A percentile compares a stretch with the other conserved stretches of the same genome.
These are phyloP conservation scores for Talaromyces sp. DNA, from an alignment of 2,329 filamentous ascomycete genomes.

Conservation along the genomic window DNA sequence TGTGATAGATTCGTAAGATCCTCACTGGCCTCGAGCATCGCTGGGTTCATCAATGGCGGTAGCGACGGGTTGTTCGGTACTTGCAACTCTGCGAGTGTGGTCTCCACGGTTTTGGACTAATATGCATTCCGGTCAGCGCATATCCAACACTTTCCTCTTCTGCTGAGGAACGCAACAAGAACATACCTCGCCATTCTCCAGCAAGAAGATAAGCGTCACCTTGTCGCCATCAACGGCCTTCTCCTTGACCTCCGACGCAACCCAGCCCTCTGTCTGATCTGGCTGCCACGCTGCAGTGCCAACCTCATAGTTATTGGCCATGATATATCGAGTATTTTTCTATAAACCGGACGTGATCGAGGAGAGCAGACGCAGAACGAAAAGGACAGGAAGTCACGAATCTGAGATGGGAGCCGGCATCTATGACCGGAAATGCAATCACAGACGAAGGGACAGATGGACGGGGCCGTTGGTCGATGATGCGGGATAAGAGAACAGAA, in stretches of 20 bases:
- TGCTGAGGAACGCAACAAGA: neutral
- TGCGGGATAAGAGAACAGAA: constrained; percentile 13
- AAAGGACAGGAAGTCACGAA: constrained; percentile 14
- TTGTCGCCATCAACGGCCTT: constrained; percentile 83
- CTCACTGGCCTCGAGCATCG: constrained; percentile 97
- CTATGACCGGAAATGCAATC: constrained; percentile 23
- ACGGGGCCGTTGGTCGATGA: constrained; percentile 7
- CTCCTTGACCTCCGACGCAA: constrained; percentile 88
- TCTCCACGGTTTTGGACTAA: constrained; percentile 75
- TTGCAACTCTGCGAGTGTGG: constrained; percentile 71
- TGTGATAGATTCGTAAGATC: constrained; percentile 96
- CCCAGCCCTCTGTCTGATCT: constrained; percentile 92
- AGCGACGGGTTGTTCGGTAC: constrained; percentile 73
- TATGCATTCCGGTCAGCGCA: constrained; percentile 21
- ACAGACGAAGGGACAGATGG: constrained; percentile 1
- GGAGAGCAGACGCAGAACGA: constrained; percentile 22
- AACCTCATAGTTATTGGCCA: constrained; percentile 94
- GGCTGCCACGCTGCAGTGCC: constrained; percentile 98
- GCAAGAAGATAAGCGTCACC: constrained; percentile 78
- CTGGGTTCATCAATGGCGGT: constrained; percentile 94
- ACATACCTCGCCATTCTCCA: constrained; percentile 87
- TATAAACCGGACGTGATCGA: constrained; percentile 16
- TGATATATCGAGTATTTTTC: constrained; percentile 36
- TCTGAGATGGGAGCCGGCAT: constrained; percentile 25
- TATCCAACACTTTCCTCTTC: neutral